Evolutionary conservation across 306 rosid genomes (phyloP), one percentile per base, ranked within the genome.

Genomic region (Quercus aquifolioides): DNA sequence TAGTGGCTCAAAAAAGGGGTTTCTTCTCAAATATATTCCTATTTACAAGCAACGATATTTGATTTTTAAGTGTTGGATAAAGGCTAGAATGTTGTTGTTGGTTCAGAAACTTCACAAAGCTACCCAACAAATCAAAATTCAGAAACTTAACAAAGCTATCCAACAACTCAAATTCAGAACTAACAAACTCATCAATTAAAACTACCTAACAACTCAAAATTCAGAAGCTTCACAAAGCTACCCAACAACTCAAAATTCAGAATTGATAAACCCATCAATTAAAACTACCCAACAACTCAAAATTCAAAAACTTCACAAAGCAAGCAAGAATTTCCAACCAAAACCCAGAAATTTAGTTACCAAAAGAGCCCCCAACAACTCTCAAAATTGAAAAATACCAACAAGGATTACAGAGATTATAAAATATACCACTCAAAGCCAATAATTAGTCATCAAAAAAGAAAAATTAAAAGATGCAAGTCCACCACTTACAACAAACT

Each of bases 391-490:
- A 8, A 54, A 68, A 57, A 3, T 0, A 35, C 12, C 59, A 30
- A 64, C n/a, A 75, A 56, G 56, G 63, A 57, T 38, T 20, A 26
- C 11, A 60, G 6, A 20, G 77, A 63, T 15, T 11, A 56, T 63
- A 62, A 8, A 71, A 63, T 88, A 73, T 78, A 91, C 98, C 92
- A 84, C 80, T 75, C 73, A 75, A 77, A 74, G 59, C 26, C 73
- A 58, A 74, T 49, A 72, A 85, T 85, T 76, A 88, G 82, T 85
- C 76, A 83, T 88, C 43, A 80, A 83, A 86, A 76, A 82, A 80
- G 62, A 73, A 82, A 85, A 26, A 81, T 73, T 81, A 88, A 69
- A 86, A 86, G 87, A 78, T 86, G 87, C 87, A 80, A 81, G 68
- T 79, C 88, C 91, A 78, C 74, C 78, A 81, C 81, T 86, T 78